Evolutionary conservation across 768 basidiomycete species (phyloP).

Genomic region (Tephrocybe sp.): DNA sequence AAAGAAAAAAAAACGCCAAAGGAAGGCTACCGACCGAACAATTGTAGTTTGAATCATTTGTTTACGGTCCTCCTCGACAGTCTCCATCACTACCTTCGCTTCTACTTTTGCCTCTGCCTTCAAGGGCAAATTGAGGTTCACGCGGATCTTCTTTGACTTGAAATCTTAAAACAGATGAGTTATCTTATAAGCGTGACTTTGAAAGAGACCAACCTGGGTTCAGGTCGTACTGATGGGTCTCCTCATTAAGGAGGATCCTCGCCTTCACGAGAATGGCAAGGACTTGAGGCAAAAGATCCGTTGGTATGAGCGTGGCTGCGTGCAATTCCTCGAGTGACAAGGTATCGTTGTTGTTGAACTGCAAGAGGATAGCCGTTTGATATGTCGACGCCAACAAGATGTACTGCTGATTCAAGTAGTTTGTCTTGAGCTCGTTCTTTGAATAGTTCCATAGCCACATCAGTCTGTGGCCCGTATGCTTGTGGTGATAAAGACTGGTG

Average conservation of each 20-base stretch:
- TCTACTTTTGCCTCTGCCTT: slow-evolving; percentile 95
- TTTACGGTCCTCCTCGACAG: slow-evolving; percentile 96
- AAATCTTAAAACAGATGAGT: slow-evolving; percentile 47
- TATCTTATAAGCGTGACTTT: not conserved
- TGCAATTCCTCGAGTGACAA: slow-evolving; percentile 75
- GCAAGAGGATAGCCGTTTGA: slow-evolving; percentile 92
- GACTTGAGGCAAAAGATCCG: slow-evolving; percentile 75
- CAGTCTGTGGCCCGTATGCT: slow-evolving; percentile 92
- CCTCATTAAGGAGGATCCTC: slow-evolving; percentile 86
- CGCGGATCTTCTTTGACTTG: slow-evolving; percentile 92
- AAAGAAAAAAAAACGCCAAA: not conserved
- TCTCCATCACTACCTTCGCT: slow-evolving; percentile 84
- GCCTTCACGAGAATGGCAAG: slow-evolving; percentile 78
- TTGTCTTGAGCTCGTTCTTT: slow-evolving; percentile 94
- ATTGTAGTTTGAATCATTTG: slow-evolving; percentile 95
- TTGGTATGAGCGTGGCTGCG: slow-evolving; percentile 75
- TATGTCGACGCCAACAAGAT: slow-evolving; percentile 94
- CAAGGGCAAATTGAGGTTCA: slow-evolving; percentile 89
- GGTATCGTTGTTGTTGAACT: slow-evolving; percentile 91
- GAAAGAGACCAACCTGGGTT: slow-evolving; percentile 56
- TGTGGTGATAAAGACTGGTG: slow-evolving; percentile 88
- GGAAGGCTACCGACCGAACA: slow-evolving; percentile 53
- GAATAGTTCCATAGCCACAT: slow-evolving; percentile 99
- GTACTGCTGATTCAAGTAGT: slow-evolving; percentile 92
- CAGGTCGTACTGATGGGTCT: slow-evolving; percentile 86